Evolutionary conservation across 352 stramenopile genomes (phyloP), one percentile per base, ranked within the genome.

Genomic region (Phytopythium sindhum): DNA sequence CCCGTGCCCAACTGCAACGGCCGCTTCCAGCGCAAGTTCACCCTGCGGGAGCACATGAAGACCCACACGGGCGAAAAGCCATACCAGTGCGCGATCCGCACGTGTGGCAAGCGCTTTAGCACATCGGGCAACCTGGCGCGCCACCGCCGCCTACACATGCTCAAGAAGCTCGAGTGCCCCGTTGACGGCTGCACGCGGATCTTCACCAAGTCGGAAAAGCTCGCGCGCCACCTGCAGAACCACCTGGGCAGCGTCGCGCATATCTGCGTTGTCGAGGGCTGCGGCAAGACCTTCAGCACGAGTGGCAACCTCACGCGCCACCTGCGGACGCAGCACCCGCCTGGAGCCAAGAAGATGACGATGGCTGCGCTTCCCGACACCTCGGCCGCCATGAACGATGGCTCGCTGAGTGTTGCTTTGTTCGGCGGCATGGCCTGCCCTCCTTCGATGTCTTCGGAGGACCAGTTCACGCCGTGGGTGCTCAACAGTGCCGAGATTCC

Each of bases 31-130:
- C 81, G 81, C 67, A 88, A 86, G 63, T 90, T 88, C 54, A 90
- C 81, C 12, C 79, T 90, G 62, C 86, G 72, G 53, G 81, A 90
- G 58, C 84, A 92, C 69, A 83, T 89, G 68, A 90, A 90, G 74
- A 92, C 81, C 48, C 84, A 92, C 74, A 90, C 84, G 61, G 84
- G 84, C 44, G 84, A 92, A 70, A 86, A 89, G 66, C 81, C 84
- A 19, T 80, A 87, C 64, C 72, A 84, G 57, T 88, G 78, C 57
- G 58, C 76, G 19, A 80, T 81, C 59, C 65, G 60, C n/a, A 73
- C 73, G 6, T 88, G 78, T 65, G 76, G 65, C 24, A 88, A 85
- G 73, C 77, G 77, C 47, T 88, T 88, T 63, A 84, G 74, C 63
- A 88, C 78, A n/a, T 81, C 78, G 4, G 78, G 78, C 63, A 88